Percentiles rank a stretch among this genome's conserved stretches.
Conservation (phyloP, 2,329 filamentous ascomycete genomes). For the Alternaria rosae region DNA sequence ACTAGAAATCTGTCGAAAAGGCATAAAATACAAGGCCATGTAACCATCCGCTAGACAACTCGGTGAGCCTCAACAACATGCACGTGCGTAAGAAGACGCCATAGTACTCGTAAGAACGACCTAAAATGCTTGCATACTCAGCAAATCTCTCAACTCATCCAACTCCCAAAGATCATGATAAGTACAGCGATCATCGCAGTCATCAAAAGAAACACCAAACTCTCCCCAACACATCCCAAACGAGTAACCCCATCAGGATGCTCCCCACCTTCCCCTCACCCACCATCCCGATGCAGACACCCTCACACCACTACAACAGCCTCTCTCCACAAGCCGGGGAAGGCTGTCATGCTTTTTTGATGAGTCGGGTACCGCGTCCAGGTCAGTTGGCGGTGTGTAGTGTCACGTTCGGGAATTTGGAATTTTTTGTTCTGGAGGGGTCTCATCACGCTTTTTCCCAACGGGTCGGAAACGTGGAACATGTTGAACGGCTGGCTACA, state of each 20-base stretch:
- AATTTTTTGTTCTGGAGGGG: too few relatives aligned
- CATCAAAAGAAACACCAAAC: not conserved
- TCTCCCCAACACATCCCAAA: not conserved
- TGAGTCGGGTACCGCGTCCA: too few relatives aligned
- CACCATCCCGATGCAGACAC: not conserved
- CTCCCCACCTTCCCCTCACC: not conserved
- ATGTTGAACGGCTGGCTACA: not conserved
- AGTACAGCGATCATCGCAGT: not conserved
- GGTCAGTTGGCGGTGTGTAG: too few relatives aligned
- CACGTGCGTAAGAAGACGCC: not conserved
- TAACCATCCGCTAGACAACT: not conserved
- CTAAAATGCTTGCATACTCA: not conserved
- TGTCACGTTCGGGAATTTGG: too few relatives aligned
- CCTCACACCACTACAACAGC: not conserved
- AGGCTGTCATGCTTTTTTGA: too few relatives aligned
- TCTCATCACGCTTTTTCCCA: not conserved
- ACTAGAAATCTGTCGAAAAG: not conserved
- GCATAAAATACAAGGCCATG: not conserved
- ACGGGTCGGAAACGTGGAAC: not conserved
- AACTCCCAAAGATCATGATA: too few relatives aligned
- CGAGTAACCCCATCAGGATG: not conserved
- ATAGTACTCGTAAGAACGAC: not conserved
- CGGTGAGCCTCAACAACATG: not conserved
- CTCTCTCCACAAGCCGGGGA: not conserved
- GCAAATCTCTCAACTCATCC: too few relatives aligned